Base-by-base conservation (phyloP, 352 stramenopile species). In the Phytopythium boreale region DNA sequence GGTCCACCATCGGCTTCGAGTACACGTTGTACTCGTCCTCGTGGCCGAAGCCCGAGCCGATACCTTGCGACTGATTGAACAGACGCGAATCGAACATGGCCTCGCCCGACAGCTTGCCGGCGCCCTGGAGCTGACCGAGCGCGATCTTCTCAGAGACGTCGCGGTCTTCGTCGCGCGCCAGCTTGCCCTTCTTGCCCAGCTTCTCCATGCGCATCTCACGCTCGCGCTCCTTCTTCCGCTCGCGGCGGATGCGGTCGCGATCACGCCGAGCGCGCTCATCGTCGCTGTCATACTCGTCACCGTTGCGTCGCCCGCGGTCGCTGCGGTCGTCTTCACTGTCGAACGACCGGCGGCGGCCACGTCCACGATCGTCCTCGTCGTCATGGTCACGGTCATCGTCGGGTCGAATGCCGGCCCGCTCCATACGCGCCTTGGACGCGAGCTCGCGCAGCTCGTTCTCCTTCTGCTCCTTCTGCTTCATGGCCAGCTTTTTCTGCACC, bases 61-160 rank as follows among this genome's bases (percentile, higher is more conserved):
- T 82, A 14, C 98, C 98, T 34, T 97, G 90, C 29, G 88, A 98
- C 78, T 99, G 97, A 74, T 99, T 99, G 71, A 99, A 99, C 55
- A 99, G 76, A 5, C 98, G 85, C 37, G 90, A 95, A 80, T 99
- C 98, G 65, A 99, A 99, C 64, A 97, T 90, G 44, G 88, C 92
- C 15, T 96, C 96, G 15, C 88, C 92, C 12, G 75, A 66, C 22
- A 89, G 75, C 53, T 85, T 90, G 49, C 88, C 89, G 8, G 75
- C 87, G 56, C 96, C 94, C 56, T 96, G 95, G 29, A 98, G 79
- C 52, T 98, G 95, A 2, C 98, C 98, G 20, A 99, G 80, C 17
- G 98, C 98, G 72, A 99, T 98, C 81, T 99, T 99, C 80, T 99
- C 98, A 7, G 96, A 99, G 52, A 99, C 89, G 71, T 99, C 98